Conservation (phyloP, 805 yeast genomes). For the Cyberlindnera euphorbiae region DNA sequence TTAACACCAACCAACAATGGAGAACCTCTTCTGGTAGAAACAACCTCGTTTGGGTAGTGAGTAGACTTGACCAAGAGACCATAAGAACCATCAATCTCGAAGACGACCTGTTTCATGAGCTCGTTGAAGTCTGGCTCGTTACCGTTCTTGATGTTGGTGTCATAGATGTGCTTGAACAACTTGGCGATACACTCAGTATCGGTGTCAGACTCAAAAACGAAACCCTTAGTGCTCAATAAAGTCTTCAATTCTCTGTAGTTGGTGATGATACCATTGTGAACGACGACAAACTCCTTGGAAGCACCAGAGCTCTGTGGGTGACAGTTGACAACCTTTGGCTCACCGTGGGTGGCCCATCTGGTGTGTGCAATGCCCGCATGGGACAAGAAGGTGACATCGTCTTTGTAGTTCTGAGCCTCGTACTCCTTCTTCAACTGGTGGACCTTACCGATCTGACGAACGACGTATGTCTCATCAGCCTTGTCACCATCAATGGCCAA, state of each 20-base stretch:
- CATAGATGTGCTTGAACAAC: constrained; percentile 86
- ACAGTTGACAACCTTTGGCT: constrained; percentile 78
- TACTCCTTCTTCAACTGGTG: constrained; percentile 69
- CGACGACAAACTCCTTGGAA: constrained; percentile 79
- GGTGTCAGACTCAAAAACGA: constrained; percentile 82
- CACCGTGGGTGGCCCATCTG: constrained; percentile 99
- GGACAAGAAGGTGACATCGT: constrained; percentile 62
- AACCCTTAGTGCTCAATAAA: constrained; percentile 74
- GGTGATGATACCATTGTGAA: constrained; percentile 97
- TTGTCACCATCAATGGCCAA: constrained; percentile 90
- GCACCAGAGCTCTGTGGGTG: constrained; percentile 95
- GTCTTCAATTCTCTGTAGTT: constrained; percentile 89
- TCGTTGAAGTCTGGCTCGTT: constrained; percentile 82
- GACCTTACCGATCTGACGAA: constrained; percentile 91
- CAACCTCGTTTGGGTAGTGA: constrained; percentile 92
- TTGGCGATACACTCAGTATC: constrained; percentile 98
- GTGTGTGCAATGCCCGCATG: constrained; percentile 99
- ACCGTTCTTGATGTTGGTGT: constrained; percentile 67
- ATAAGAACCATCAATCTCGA: constrained; percentile 95
- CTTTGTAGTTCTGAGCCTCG: constrained; percentile 44
- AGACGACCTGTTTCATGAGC: constrained; percentile 85
- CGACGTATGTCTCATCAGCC: constrained; percentile 62
- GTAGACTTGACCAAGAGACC: constrained; percentile 89
- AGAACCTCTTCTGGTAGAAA: constrained; percentile 97
- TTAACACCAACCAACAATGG: constrained; percentile 96